Base-by-base conservation (phyloP, 2,329 filamentous ascomycete species). In the Phaeosphaeria sp. region DNA sequence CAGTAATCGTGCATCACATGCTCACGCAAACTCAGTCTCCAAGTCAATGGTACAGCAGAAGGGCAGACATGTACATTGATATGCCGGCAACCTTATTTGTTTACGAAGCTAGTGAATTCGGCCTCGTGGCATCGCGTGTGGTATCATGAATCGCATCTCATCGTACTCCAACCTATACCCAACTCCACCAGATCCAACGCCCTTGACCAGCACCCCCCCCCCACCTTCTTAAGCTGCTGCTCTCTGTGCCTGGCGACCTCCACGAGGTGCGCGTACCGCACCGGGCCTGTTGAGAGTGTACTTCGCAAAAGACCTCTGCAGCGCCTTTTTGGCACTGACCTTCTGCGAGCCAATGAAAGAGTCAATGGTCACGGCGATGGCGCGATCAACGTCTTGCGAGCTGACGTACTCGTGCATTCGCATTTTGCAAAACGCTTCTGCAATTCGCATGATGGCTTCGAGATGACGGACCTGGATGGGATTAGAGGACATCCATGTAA, bases 321-420 rank as follows among this genome's bases (percentile, higher is more conserved):
- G 85, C 17, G 95, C 93, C 83, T 97, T 97, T 86, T 98, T 99
- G 81, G 92, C 95, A 81, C 92, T 96, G 71, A 98, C 88, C 82
- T 99, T 99, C 77, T 99, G 95, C 69, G 91, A 96, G 60, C 91
- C 92, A 44, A 99, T 92, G 73, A 99, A 99, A 55, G 91, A 96
- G 66, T 98, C 93, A 2, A 99, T 92, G 0, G 95, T 96, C 6
- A 99, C 95, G 15, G 93, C 92, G 72, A 99, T 99, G 56, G 95
- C 95, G 44, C 95, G 92, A 78, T 99, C 95, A 68, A 99, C 97
- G 74, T 99, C 95, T 58, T 91, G 87, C 1, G 91, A 81, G 6
- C 90, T 90, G 78, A 94, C 97, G 82, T 97, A 98, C 66, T 99
- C 95, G 0, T 91, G 95, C n/a, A 99, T 83, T 15, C 95, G 90